phyloP scores from a whole-genome alignment of 1,284 basidiomycete species.

The Leccinum griseonigrum region DNA sequence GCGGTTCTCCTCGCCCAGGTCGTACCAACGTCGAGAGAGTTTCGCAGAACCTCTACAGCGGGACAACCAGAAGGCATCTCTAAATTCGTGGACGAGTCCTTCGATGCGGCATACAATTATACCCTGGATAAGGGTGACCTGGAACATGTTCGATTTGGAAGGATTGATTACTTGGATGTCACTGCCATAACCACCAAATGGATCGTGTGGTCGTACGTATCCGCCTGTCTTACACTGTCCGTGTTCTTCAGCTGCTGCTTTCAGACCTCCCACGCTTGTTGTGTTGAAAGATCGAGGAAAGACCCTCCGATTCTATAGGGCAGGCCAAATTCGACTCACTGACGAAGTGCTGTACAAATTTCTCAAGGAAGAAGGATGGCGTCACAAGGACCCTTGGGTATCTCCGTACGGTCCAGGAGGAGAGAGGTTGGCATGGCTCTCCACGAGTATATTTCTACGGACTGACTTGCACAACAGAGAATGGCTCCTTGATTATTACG shows the following conservation, averaged over 20 bases:
- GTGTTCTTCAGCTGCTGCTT: constrained; percentile 4
- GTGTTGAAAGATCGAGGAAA: constrained; percentile 65
- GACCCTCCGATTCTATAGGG: constrained; percentile 70
- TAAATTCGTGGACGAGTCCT: constrained; percentile 62
- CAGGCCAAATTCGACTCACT: constrained; percentile 56
- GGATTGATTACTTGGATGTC: constrained; percentile 80
- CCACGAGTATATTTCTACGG: background rate
- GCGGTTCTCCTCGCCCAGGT: constrained; percentile 25
- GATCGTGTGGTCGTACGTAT: constrained; percentile 71
- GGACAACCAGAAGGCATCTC: constrained; percentile 61
- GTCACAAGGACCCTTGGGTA: constrained; percentile 57
- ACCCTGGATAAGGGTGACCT: constrained; percentile 60
- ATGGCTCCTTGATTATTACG: constrained; percentile 62
- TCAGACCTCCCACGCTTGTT: constrained; percentile 68
- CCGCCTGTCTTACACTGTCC: constrained; percentile 2
- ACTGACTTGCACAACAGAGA: constrained; percentile 45
- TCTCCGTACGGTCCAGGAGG: constrained; percentile 68
- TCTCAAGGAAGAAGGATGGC: constrained; percentile 59
- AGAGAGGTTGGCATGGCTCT: constrained; percentile 47
- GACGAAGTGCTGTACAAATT: constrained; percentile 61
- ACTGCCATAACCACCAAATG: constrained; percentile 78
- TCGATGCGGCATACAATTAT: constrained; percentile 68
- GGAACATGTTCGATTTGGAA: constrained; percentile 69
- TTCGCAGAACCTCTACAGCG: constrained; percentile 56
- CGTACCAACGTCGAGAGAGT: constrained; percentile 4